Conservation (phyloP, 805 yeast genomes). For the Schwanniomyces yamadae region DNA sequence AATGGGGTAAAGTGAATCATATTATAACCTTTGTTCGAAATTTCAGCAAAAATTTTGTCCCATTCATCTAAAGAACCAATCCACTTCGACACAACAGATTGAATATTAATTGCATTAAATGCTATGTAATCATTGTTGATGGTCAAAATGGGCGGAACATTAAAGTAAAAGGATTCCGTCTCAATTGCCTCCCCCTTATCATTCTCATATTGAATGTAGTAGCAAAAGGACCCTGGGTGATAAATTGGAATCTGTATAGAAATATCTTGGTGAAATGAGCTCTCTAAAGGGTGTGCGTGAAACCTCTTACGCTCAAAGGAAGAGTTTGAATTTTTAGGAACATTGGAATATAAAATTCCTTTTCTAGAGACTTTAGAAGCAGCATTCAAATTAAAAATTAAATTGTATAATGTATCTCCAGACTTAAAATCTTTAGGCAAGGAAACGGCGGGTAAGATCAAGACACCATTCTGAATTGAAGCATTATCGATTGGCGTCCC, state of each 20-base stretch:
- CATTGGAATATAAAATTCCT: constrained; percentile 73
- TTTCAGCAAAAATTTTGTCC: constrained; percentile 61
- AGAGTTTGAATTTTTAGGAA: constrained; percentile 46
- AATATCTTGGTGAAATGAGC: constrained; percentile 65
- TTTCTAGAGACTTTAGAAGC: constrained; percentile 70
- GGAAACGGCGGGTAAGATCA: constrained; percentile 49
- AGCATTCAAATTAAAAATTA: constrained; percentile 69
- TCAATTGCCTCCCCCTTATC: constrained; percentile 24
- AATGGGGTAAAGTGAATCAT: constrained; percentile 96
- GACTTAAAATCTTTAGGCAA: constrained; percentile 28
- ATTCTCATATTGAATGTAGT: constrained; percentile 58
- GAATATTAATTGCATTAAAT: constrained; percentile 75
- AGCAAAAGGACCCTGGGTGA: constrained; percentile 78
- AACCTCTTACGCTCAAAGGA: constrained; percentile 58
- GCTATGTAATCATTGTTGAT: constrained; percentile 59
- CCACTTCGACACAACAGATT: constrained; percentile 89
- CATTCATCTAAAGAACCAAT: constrained; percentile 69
- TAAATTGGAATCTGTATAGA: constrained; percentile 59
- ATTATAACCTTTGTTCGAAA: constrained; percentile 79
- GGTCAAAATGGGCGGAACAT: constrained; percentile 73
- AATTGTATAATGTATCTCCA: constrained; percentile 44
- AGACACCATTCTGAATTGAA: constrained; percentile 45
- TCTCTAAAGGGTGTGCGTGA: constrained; percentile 47
- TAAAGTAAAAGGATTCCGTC: constrained; percentile 67
- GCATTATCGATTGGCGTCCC: constrained; percentile 47